A percentile compares a stretch with the other conserved stretches of the same genome.
Evolutionary conservation across 768 basidiomycete genomes (phyloP).

Genomic region (Kwoniella shandongensis): DNA sequence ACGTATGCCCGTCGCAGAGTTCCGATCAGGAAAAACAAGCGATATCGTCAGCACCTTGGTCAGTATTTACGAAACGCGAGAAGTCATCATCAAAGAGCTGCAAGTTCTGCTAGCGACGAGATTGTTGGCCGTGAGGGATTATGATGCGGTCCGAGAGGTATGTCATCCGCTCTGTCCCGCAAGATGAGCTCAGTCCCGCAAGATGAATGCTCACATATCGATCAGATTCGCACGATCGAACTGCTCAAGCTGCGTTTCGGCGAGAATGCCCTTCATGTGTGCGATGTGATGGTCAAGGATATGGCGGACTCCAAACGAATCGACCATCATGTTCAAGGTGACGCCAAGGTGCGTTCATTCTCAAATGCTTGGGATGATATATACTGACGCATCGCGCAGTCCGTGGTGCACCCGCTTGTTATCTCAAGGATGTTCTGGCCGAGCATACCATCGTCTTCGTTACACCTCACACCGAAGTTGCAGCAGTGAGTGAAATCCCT

Average conservation of each 20-base stretch:
- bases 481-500: conserved; percentile 60
- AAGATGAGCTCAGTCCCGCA: no score
- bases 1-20: conserved; percentile 61
- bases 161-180: conserved; percentile 25
- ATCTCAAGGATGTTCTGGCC: conserved; percentile 98
- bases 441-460: conserved; percentile 66
- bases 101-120: conserved; percentile 88
- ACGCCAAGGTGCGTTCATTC: conserved; percentile 61
- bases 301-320: conserved; percentile 91
- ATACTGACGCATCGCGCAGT: conserved; percentile 55
- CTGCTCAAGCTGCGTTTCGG: conserved; percentile 95
- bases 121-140: conserved; percentile 74
- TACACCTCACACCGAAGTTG: conserved; percentile 82
- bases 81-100: conserved; percentile 91
- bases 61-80: conserved; percentile 95
- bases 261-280: conserved; percentile 85
- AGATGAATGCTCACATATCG: conserved; percentile 9
- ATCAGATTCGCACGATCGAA: conserved; percentile 86
- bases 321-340: conserved; percentile 80
- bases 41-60: conserved; percentile 95
- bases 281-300: conserved; percentile 97
- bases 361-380: neutral
- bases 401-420: conserved; percentile 78
- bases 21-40: conserved; percentile 82
- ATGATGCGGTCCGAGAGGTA: conserved; percentile 71